Base-by-base conservation (phyloP, 1,284 basidiomycete genomes). In the Mycena sp. region DNA sequence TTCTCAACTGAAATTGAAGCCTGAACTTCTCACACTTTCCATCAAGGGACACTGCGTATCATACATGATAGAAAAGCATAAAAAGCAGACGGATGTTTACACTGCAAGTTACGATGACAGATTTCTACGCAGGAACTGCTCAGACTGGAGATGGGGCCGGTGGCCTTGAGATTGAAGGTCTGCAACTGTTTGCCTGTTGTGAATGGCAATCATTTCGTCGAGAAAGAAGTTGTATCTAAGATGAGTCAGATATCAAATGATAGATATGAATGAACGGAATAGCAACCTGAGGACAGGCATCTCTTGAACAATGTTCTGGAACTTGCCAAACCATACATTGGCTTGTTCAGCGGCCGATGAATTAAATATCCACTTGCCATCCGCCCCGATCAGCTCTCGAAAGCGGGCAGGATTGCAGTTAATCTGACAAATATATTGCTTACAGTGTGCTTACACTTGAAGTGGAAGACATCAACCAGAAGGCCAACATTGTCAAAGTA, bases 301-400 rank as follows among this genome's bases (percentile, higher is more conserved):
- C 41, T 80, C 77, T 1, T 75, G 66, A 2, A 73, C 58, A 9
- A 80, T 76, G 0, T 77, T 57, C n/a, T 74, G 73, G 61, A 72
- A 81, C 4, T 73, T 71, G 1, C 76, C 77, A 40, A 80, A 64
- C 79, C 79, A 81, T 0, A 65, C 75, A 67, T 81, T 81, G 1
- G 70, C 69, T 58, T 80, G 77, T 58, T 81, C 78, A 2, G 74
- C 74, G n/a, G 69, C 69, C 1, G 78, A 80, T 0, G 72, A 72
- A 48, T 77, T 80, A 67, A 80, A 77, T 1, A 25, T 17, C 75
- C 76, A 78, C 7, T 67, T 67, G 4, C 69, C 68, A 4, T 71
- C 65, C 1, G 62, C 67, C 14, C 53, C 65, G 0, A 58, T 19
- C 0, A 78, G 68, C 23, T 76, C 75, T 0, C 61, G 65, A 46